Conservation (phyloP, 169 alveolate genomes). For the Plasmodium yoelii region DNA sequence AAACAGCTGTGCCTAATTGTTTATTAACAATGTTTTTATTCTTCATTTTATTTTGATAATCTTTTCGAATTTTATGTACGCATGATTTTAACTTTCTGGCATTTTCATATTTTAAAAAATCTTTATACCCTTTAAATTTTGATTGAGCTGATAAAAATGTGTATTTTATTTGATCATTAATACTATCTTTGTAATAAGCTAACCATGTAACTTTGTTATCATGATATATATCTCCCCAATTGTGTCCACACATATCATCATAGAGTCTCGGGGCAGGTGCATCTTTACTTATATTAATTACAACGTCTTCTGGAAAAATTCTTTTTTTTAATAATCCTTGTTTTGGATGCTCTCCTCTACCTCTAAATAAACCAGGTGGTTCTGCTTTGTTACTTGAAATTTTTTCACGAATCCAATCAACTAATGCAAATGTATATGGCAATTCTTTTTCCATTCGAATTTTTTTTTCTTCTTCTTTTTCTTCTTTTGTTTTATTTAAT, state of each 20-base stretch:
- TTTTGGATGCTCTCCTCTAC: slow-evolving; percentile 99
- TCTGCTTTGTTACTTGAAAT: slow-evolving; percentile 95
- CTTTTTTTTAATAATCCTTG: slow-evolving; percentile 93
- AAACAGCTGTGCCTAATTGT: slow-evolving; percentile 98
- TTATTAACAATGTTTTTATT: slow-evolving; percentile 86
- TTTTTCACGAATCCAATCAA: slow-evolving; percentile 92
- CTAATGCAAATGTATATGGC: slow-evolving; percentile 87
- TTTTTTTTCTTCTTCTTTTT: slow-evolving; percentile 88
- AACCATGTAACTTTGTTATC: slow-evolving; percentile 98
- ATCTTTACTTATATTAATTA: slow-evolving; percentile 94
- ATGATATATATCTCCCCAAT: slow-evolving; percentile 97
- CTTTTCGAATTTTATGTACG: slow-evolving; percentile 92
- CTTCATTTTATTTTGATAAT: slow-evolving; percentile 91
- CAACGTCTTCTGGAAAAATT: slow-evolving; percentile 95
- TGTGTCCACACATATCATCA: slow-evolving; percentile 95
- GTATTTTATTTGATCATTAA: slow-evolving; percentile 93
- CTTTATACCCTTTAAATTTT: slow-evolving; percentile 96
- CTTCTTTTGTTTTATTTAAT: slow-evolving; percentile 88
- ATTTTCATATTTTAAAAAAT: slow-evolving; percentile 96
- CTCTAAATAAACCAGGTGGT: slow-evolving; percentile 99
- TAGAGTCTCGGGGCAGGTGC: slow-evolving; percentile 97
- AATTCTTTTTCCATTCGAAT: slow-evolving; percentile 84
- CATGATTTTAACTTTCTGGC: slow-evolving; percentile 93
- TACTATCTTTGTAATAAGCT: slow-evolving; percentile 95
- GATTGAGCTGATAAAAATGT: slow-evolving; percentile 96